phyloP scores from a whole-genome alignment of 2,329 filamentous ascomycete genomes.

The Epichloe glyceriae region DNA sequence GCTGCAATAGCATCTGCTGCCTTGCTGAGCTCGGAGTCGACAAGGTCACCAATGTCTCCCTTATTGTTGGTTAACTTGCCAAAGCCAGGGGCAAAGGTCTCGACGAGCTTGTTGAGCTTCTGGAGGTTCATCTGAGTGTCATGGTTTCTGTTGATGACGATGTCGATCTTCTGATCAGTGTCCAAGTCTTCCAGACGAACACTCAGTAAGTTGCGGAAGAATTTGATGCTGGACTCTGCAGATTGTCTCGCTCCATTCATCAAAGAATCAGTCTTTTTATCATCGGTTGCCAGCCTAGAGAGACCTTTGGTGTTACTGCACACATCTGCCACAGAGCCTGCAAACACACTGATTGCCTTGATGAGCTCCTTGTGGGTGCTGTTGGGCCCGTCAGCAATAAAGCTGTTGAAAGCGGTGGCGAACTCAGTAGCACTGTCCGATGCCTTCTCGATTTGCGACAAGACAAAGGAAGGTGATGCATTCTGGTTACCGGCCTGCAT shows the following conservation, averaged over 20 bases:
- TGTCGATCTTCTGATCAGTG: conserved; percentile 83
- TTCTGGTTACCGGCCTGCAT: conserved; percentile 99
- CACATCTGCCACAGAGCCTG: conserved; percentile 83
- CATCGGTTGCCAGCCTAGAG: conserved; percentile 81
- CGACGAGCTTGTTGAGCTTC: conserved; percentile 83
- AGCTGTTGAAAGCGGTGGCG: conserved; percentile 95
- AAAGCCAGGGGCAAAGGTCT: conserved; percentile 80
- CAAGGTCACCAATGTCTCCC: conserved; percentile 84
- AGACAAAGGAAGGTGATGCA: conserved; percentile 82
- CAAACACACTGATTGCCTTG: conserved; percentile 79
- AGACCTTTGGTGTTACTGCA: conserved; percentile 95
- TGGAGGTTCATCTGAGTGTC: conserved; percentile 92
- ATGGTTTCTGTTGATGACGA: conserved; percentile 94
- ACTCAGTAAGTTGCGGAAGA: conserved; percentile 88
- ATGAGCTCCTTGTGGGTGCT: conserved; percentile 84
- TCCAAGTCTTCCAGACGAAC: conserved; percentile 89
- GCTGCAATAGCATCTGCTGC: conserved; percentile 92
- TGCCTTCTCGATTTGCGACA: conserved; percentile 95
- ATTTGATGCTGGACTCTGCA: conserved; percentile 77
- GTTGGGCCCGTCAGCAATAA: conserved; percentile 91
- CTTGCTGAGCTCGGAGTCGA: conserved; percentile 83
- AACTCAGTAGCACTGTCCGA: conserved; percentile 93
- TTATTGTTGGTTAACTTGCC: conserved; percentile 65
- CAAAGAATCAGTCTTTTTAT: conserved; percentile 83
- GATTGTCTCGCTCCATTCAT: conserved; percentile 72